Conservation (phyloP, 805 yeast genomes). For the Wickerhamiella australiensis region DNA sequence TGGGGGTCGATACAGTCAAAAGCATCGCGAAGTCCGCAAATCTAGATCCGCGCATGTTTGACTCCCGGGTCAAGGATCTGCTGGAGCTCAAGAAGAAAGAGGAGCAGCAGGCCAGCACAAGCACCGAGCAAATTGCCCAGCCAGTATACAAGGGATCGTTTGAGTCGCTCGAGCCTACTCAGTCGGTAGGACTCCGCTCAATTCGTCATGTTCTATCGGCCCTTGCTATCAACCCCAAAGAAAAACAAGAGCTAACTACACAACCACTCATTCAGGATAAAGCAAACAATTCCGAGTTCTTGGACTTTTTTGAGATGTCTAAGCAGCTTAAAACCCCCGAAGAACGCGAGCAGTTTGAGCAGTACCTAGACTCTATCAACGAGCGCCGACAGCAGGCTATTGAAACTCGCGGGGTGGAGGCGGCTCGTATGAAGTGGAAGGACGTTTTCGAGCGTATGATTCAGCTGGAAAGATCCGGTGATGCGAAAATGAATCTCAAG, state of each 20-base stretch:
- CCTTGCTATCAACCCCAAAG: conserved; percentile 27
- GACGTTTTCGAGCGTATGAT: conserved; percentile 46
- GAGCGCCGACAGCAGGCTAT: conserved; percentile 61
- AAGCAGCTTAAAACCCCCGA: conserved; percentile 37
- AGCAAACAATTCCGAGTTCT: conserved; percentile 23
- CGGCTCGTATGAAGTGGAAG: conserved; percentile 83
- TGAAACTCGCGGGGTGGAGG: conserved; percentile 70
- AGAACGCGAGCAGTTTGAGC: conserved; percentile 42
- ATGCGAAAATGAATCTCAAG: conserved; percentile 28
- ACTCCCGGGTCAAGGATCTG: conserved; percentile 4
- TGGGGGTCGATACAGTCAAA: conserved; percentile 38
- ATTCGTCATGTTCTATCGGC: conserved; percentile 64
- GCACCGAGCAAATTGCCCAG: conserved; percentile 12
- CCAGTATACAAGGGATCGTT: conserved; percentile 42
- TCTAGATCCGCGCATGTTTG: conserved; percentile 21
- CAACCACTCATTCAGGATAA: conserved; percentile 29
- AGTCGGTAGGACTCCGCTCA: conserved; percentile 63
- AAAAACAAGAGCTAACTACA: conserved; percentile 22
- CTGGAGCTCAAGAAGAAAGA: neutral
- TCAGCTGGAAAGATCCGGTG: conserved; percentile 32
- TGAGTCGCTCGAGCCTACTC: conserved; percentile 50
- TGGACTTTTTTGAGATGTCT: conserved; percentile 60
- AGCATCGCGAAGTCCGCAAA: conserved; percentile 26
- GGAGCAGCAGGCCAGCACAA: neutral
- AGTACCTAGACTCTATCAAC: conserved; percentile 55